Conservation (phyloP, 2,329 filamentous ascomycete genomes). For the Monosporascus sp. region DNA sequence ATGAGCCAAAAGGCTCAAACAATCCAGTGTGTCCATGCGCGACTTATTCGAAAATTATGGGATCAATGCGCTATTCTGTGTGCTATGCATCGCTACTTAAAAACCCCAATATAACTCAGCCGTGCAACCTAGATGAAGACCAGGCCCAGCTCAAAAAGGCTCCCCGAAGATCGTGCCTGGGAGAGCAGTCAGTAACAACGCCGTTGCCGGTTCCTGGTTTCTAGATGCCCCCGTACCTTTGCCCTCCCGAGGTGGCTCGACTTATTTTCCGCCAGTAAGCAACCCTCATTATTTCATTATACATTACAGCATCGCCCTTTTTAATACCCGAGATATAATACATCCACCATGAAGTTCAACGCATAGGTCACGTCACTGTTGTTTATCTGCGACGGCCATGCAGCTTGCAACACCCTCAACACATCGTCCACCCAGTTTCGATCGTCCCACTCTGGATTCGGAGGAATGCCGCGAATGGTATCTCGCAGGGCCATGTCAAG, state of each 20-base stretch:
- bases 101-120: not conserved
- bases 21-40: too few relatives aligned
- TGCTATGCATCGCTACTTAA: not conserved
- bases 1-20: too few relatives aligned
- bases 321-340: conserved; percentile 4
- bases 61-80: too few relatives aligned
- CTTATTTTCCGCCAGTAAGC: too few relatives aligned
- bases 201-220: not conserved
- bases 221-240: not conserved
- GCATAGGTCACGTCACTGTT: not conserved
- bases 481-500: conserved; percentile 4
- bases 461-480: not conserved
- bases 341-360: not conserved
- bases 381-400: conserved; percentile 1
- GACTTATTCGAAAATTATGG: too few relatives aligned
- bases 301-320: not conserved
- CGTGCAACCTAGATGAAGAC: not conserved
- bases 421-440: conserved; percentile 10
- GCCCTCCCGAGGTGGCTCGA: not conserved
- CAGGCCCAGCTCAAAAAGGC: not conserved
- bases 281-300: not conserved
- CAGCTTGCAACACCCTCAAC: conserved; percentile 1
- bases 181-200: not conserved
- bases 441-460: conserved; percentile 7
- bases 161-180: not conserved